Evolutionary conservation across 331 rosid genomes (phyloP), one percentile per base, ranked within the genome.

Genomic region (Ulmus americana): DNA sequence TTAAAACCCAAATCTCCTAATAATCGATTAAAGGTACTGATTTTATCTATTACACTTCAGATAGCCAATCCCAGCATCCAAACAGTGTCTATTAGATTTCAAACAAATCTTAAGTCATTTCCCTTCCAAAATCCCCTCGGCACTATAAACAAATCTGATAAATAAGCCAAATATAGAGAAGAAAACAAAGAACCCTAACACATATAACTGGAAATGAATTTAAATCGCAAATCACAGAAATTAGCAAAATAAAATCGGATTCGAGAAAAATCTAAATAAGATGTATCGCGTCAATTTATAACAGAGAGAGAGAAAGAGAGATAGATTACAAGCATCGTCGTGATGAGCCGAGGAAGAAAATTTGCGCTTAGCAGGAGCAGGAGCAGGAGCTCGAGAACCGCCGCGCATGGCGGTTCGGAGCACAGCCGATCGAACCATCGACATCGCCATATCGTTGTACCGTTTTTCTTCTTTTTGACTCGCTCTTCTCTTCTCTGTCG

Each of bases 331-430:
- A 42, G 82, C 95, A 69, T 92, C 98, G 67, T 89, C 86, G 80
- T 89, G 96, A 15, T 68, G 82, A 61, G 69, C 82, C 13, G 97
- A 74, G 67, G 95, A 83, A 54, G 97, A 63, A 59, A 82, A 86
- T 70, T 77, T 79, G 55, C 95, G 83, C 68, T 80, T 87, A 6
- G 90, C 63, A 61, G 76, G 69, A 46, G 90, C 63, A 61, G 76
- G 69, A 46, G 79, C 69, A 9, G 90, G 44, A 56, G 67, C 8
- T 20, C 82, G 82, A 70, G 88, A 75, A 42, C 80, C 84, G 5
- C 88, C 82, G 6, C 91, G 85, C 11, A 85, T 53, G 72, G 81
- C 85, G n/a, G 69, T 78, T 46, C 95, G 88, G 57, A 92, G 86
- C 71, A 83, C 61, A 69, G 70, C 79, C 70, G 95, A 84, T 89